These are phyloP conservation scores for Saccharomycopsis amapae DNA, from an alignment of 805 yeast genomes.

Conservation along the genomic window DNA sequence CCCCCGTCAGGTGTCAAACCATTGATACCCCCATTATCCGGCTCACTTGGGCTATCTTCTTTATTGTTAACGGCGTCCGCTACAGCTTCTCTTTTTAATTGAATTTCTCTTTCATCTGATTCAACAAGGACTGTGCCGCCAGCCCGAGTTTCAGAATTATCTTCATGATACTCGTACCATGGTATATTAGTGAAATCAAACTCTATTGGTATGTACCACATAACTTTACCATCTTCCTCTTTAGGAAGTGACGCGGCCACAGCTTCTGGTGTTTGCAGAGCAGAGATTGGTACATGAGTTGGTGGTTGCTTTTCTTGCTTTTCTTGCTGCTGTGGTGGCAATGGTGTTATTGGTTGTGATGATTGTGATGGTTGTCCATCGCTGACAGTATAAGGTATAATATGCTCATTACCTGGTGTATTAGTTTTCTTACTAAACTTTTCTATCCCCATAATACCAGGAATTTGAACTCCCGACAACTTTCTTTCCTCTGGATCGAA, in stretches of 20 bases:
- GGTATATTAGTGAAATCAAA: slow-evolving; percentile 21
- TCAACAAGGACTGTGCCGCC: slow-evolving; percentile 27
- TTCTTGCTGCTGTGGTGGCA: too few species aligned
- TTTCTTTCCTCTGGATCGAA: slow-evolving; percentile 20
- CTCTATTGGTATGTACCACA: slow-evolving; percentile 24
- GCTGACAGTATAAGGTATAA: background rate
- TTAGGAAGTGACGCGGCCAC: too few species aligned
- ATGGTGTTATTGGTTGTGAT: too few species aligned
- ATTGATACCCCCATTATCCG: slow-evolving; percentile 20
- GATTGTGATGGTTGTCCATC: too few species aligned
- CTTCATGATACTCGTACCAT: slow-evolving; percentile 17
- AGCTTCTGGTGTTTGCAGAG: too few species aligned
- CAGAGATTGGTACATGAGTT: too few species aligned
- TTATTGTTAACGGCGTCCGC: slow-evolving; percentile 23
- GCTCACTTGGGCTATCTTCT: slow-evolving; percentile 24
- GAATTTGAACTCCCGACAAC: background rate
- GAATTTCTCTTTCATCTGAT: slow-evolving; percentile 25
- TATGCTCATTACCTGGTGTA: background rate
- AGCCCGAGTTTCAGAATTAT: slow-evolving; percentile 25
- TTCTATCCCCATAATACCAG: background rate
- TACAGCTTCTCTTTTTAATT: slow-evolving; percentile 24
- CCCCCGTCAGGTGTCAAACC: slow-evolving; percentile 14
- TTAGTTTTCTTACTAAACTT: slow-evolving; percentile 2
- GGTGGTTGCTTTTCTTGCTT: too few species aligned
- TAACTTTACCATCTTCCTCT: slow-evolving; percentile 20